Evolutionary conservation across 2,329 filamentous ascomycete genomes (phyloP), one percentile per base, ranked within the genome.

Genomic region (Stachybotrys chartarum): DNA sequence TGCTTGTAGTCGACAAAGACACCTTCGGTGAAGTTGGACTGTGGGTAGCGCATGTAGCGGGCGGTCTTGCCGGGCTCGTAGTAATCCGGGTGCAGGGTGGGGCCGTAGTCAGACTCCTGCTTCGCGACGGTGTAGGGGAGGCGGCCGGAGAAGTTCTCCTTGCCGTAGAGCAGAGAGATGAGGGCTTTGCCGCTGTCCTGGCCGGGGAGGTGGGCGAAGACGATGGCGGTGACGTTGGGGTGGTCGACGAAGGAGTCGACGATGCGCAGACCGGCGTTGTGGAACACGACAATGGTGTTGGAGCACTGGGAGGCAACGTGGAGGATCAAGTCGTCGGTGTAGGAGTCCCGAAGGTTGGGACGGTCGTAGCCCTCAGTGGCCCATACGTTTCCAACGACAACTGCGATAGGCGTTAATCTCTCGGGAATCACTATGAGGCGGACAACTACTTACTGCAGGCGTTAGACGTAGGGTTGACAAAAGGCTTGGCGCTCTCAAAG

Each of bases 311-410:
- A 70, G 0, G 85, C 85, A 0, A 87, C 81, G 54, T 82, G 82
- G 1, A 72, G 66, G 0, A 89, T 77, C 0, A 88, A 72, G 0
- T 70, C 68, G 58, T 88, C 85, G 56, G 81, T 85, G 46, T 81
- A 82, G 59, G 85, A 87, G 64, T 95, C 89, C 51, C 82, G 80
- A 24, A 94, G 78, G 11, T 80, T 80, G 0, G 81, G 73, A 47
- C 84, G 78, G 58, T 90, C 80, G 69, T 82, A 90, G 0, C 88
- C 89, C 70, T 96, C 91, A 0, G 89, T 88, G 1, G 87, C 83
- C 67, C 92, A 90, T 39, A 79, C 82, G 66, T 88, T 96, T 55
- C 85, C 87, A 67, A 96, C 96, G 1, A 94, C 91, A 47, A 97
- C 35, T 42, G 14, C 35, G 10, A 42, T 42, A 24, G 24, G 24